phyloP scores from a whole-genome alignment of 805 yeast genomes.

The Babjeviella inositovora region DNA sequence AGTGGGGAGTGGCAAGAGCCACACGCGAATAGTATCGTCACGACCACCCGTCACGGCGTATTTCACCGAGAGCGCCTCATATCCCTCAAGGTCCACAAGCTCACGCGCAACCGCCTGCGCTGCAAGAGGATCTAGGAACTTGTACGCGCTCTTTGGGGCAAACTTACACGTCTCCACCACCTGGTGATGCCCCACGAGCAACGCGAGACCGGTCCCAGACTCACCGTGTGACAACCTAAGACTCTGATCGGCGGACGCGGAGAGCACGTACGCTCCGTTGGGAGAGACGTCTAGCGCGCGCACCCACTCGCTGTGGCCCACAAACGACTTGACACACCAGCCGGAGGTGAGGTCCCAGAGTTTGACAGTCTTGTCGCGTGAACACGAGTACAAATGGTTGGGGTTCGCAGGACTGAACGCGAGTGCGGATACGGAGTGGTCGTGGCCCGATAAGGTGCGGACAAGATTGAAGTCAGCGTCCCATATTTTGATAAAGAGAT shows the following conservation, averaged over 20 bases:
- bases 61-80: constrained; percentile 34
- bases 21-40: constrained; percentile 57
- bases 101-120: constrained; percentile 13
- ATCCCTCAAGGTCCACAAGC: constrained; percentile 7
- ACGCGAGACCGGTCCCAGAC: constrained; percentile 51
- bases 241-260: constrained; percentile 71
- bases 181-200: constrained; percentile 66
- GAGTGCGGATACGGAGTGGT: constrained; percentile 64
- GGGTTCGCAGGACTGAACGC: constrained; percentile 31
- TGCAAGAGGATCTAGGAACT: constrained; percentile 27
- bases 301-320: constrained; percentile 86
- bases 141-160: constrained; percentile 36
- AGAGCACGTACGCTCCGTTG: constrained; percentile 41
- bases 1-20: constrained; percentile 63
- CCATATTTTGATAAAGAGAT: constrained; percentile 55
- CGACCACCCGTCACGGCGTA: constrained; percentile 71
- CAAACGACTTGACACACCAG: constrained; percentile 44
- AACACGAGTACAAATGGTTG: constrained; percentile 35
- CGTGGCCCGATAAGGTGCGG: constrained; percentile 69
- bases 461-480: constrained; percentile 38
- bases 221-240: constrained; percentile 49
- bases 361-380: constrained; percentile 45
- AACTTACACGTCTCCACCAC: constrained; percentile 65
- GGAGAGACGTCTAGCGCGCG: constrained; percentile 35
- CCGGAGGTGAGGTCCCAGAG: constrained; percentile 60